Percentiles rank a stretch among this genome's conserved stretches.
Conservation (phyloP, 495 filamentous ascomycete species). For the Cercophora newfieldiana region DNA sequence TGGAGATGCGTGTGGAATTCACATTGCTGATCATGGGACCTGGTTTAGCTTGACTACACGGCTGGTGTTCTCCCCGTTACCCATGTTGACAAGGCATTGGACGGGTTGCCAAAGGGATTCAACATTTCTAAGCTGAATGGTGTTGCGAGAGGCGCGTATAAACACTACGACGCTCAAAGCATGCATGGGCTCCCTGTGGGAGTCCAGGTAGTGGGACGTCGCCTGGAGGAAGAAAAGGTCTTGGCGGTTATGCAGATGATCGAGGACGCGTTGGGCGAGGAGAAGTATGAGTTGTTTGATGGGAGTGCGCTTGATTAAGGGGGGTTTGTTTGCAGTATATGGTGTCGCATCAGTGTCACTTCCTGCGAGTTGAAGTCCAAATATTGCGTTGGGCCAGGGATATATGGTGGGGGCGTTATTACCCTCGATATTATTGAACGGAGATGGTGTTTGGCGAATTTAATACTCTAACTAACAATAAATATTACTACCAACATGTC, state of each 20-base stretch:
- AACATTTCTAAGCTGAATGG: constrained; percentile 67
- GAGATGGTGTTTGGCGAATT: too few species aligned
- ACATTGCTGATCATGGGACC: not conserved
- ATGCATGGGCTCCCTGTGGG: constrained; percentile 90
- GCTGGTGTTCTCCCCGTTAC: constrained; percentile 84
- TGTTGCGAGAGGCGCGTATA: constrained; percentile 81
- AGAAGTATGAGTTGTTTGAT: constrained; percentile 66
- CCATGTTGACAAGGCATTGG: constrained; percentile 69
- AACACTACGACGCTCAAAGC: constrained; percentile 75
- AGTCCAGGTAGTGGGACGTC: constrained; percentile 80
- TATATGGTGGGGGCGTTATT: too few species aligned
- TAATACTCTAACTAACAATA: too few species aligned
- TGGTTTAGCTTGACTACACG: constrained; percentile 76
- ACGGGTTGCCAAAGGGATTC: constrained; percentile 62
- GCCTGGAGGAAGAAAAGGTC: constrained; percentile 92
- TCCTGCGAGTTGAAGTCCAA: too few species aligned
- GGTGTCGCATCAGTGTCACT: too few species aligned
- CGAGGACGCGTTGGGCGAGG: constrained; percentile 68
- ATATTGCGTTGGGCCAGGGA: too few species aligned
- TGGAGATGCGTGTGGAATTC: constrained; percentile 11
- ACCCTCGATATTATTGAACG: too few species aligned
- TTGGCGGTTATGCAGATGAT: constrained; percentile 78
- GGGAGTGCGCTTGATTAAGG: constrained; percentile 26
- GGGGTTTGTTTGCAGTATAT: too few species aligned
- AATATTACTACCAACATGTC: too few species aligned